phyloP scores from a whole-genome alignment of 2,329 filamentous ascomycete species.

The Cladosporium sp. region DNA sequence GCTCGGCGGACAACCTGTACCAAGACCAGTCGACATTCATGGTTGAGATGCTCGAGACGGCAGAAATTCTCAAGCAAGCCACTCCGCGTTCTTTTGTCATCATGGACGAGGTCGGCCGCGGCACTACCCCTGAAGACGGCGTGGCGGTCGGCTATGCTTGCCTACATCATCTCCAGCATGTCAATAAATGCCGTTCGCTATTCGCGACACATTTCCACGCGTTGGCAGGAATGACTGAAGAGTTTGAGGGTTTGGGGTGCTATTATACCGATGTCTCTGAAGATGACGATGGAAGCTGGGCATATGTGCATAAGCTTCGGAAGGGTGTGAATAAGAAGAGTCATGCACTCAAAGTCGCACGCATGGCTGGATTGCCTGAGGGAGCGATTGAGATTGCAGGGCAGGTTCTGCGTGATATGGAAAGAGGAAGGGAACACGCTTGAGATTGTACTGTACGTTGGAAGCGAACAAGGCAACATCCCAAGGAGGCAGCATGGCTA shows the following conservation, averaged over 20 bases:
- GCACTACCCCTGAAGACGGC: constrained; percentile 89
- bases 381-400: constrained; percentile 63
- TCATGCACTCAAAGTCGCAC: constrained; percentile 92
- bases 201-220: constrained; percentile 95
- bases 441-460: no score
- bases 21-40: constrained; percentile 96
- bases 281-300: constrained; percentile 59
- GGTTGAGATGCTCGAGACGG: constrained; percentile 98
- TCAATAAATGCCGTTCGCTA: constrained; percentile 71
- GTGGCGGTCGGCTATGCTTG: constrained; percentile 84
- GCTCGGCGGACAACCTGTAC: constrained; percentile 92
- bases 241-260: constrained; percentile 55
- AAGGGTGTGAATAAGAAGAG: constrained; percentile 78
- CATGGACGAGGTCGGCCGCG: constrained; percentile 96
- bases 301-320: constrained; percentile 76
- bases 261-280: constrained; percentile 91
- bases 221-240: constrained; percentile 67
- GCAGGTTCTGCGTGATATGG: constrained; percentile 44
- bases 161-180: constrained; percentile 71
- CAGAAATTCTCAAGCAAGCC: constrained; percentile 77
- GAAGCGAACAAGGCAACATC: no score
- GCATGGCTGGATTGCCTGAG: constrained; percentile 70
- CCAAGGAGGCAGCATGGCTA: no score
- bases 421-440: background rate
- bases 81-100: constrained; percentile 81